Percentiles rank a stretch among this genome's conserved stretches.
phyloP scores from a whole-genome alignment of 495 filamentous ascomycete species.

The Hypoxylon perforatum region DNA sequence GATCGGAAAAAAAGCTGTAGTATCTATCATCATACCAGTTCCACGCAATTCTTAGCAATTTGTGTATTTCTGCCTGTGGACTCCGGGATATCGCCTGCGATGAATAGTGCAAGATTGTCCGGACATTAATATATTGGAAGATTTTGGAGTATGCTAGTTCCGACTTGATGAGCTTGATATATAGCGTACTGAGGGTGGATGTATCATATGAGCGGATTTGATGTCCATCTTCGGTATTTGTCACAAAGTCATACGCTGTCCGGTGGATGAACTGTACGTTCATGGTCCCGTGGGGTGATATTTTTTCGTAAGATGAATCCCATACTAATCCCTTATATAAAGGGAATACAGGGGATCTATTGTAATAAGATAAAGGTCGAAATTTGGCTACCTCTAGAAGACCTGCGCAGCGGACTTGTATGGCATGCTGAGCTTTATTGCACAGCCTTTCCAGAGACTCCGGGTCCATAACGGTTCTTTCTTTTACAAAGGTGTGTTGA shows the following conservation, averaged over 20 bases:
- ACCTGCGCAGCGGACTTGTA: constrained; percentile 3
- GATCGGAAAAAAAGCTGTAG: neutral
- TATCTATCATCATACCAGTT: neutral
- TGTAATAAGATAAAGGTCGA: too few species aligned
- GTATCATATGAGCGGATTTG: neutral
- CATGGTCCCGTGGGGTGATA: neutral
- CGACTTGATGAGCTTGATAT: neutral
- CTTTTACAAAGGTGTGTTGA: neutral
- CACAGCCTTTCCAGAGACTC: neutral
- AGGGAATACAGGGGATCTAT: too few species aligned
- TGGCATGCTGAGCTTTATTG: neutral
- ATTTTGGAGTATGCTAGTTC: neutral
- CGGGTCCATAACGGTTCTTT: neutral
- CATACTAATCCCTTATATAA: too few species aligned
- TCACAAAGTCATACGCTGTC: constrained; percentile 10
- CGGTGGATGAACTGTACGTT: constrained; percentile 10
- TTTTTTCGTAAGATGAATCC: neutral
- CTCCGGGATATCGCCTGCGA: neutral
- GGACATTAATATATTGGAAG: neutral
- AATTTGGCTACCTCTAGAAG: constrained; percentile 1
- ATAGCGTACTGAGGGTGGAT: neutral
- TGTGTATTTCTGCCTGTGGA: neutral
- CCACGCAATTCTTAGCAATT: neutral
- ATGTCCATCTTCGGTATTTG: constrained; percentile 6
- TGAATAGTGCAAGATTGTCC: neutral